Conservation (phyloP, 139 green algal species). For the Picochlorum costavermella region DNA sequence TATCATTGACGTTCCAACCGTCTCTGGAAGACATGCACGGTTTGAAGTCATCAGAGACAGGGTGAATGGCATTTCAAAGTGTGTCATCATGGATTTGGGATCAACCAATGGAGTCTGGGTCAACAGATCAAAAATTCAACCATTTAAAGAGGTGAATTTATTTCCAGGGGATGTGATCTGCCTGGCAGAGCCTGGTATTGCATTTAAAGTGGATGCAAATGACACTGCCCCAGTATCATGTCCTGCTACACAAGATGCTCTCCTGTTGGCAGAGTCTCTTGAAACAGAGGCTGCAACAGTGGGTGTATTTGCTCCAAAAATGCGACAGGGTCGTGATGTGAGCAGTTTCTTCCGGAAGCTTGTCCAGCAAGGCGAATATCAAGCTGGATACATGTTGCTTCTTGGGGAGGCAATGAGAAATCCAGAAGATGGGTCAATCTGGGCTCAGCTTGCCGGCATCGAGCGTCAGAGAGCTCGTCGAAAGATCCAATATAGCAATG, state of each 20-base stretch:
- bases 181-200: slow-evolving; percentile 24
- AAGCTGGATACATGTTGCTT: slow-evolving; percentile 21
- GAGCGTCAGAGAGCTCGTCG: slow-evolving; percentile 24
- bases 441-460: slow-evolving; percentile 46
- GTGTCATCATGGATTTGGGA: slow-evolving; percentile 31
- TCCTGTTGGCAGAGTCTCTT: slow-evolving; percentile 9
- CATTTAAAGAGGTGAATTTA: slow-evolving; percentile 19
- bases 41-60: slow-evolving; percentile 20
- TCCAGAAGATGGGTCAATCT: slow-evolving; percentile 13
- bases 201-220: slow-evolving; percentile 17
- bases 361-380: slow-evolving; percentile 9
- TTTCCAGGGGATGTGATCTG: slow-evolving; percentile 25
- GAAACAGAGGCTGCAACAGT: slow-evolving; percentile 18
- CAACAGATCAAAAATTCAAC: slow-evolving; percentile 20
- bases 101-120: slow-evolving; percentile 36
- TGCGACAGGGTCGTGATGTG: neutral
- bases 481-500: slow-evolving; percentile 1
- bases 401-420: slow-evolving; percentile 13
- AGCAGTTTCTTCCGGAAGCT: neutral
- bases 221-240: neutral
- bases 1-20: slow-evolving; percentile 25
- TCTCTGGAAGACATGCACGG: slow-evolving; percentile 30
- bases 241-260: slow-evolving; percentile 6
- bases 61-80: neutral
- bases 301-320: slow-evolving; percentile 19